These are phyloP conservation scores for Austroboletus rostrupii DNA, from an alignment of 1,284 basidiomycete species.

Conservation along the genomic window DNA sequence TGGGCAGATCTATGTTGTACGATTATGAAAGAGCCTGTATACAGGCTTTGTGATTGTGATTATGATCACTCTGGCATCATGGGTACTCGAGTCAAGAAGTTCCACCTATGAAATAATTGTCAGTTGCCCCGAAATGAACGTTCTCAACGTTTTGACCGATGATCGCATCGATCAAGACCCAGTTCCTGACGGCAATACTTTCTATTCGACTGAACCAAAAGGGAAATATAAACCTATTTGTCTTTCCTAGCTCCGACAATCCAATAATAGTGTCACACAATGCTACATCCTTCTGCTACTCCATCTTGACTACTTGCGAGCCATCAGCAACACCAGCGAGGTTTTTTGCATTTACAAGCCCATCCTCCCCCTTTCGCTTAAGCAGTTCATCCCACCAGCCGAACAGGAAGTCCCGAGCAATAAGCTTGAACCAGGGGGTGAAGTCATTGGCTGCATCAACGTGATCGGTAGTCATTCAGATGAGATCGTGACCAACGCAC, in stretches of 20 bases:
- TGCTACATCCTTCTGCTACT: constrained; percentile 29
- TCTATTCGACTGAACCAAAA: too few relatives aligned
- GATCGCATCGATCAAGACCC: too few relatives aligned
- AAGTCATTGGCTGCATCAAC: constrained; percentile 70
- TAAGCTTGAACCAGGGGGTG: constrained; percentile 99
- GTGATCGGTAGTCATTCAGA: constrained; percentile 8
- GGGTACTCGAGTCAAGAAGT: constrained; percentile 7
- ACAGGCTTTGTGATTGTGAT: not conserved
- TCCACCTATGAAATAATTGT: constrained; percentile 37
- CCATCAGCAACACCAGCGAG: constrained; percentile 69
- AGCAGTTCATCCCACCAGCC: constrained; percentile 97
- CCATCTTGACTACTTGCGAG: constrained; percentile 75
- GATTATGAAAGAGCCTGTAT: constrained; percentile 5
- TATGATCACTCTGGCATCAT: too few relatives aligned
- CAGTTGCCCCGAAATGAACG: too few relatives aligned
- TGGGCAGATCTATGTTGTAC: constrained; percentile 13
- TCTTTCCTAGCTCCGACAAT: not conserved
- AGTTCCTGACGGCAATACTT: too few relatives aligned
- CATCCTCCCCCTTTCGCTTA: constrained; percentile 53
- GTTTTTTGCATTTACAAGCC: constrained; percentile 64
- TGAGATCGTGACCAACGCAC: constrained; percentile 40
- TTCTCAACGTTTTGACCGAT: too few relatives aligned
- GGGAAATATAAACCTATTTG: too few relatives aligned
- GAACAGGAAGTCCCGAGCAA: constrained; percentile 94
- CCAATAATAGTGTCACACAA: not conserved